Evolutionary conservation across 2,329 filamentous ascomycete species (phyloP).

Genomic region (Dactylonectria macrodidyma): DNA sequence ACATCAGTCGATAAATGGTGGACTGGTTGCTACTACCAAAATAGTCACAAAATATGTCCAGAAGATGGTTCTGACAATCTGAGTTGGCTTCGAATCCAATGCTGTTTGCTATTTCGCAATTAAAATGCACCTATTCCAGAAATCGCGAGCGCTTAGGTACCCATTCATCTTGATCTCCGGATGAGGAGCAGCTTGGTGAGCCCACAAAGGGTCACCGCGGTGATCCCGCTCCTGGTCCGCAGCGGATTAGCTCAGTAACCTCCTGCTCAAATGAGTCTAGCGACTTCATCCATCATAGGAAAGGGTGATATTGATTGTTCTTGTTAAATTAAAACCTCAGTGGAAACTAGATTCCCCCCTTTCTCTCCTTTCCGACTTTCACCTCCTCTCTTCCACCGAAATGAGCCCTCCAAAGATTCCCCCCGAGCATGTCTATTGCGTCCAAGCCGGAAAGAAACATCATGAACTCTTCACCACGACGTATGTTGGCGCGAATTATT

Average conservation of each 20-base stretch:
- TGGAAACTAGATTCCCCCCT: not conserved
- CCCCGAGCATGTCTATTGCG: no score
- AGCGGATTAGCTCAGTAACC: not conserved
- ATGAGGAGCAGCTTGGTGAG: not conserved
- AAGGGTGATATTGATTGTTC: not conserved
- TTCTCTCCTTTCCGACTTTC: not conserved
- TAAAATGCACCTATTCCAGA: not conserved
- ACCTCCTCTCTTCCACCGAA: not conserved
- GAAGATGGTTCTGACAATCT: not conserved
- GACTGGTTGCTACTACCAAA: not conserved
- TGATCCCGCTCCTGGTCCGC: not conserved
- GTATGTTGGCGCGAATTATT: no score
- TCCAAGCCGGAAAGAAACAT: no score
- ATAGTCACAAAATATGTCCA: not conserved
- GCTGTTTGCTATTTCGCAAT: not conserved
- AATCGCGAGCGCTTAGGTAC: not conserved
- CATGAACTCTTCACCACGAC: no score
- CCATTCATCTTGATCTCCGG: not conserved
- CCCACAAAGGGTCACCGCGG: not conserved
- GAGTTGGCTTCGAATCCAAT: not conserved
- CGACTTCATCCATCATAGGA: not conserved
- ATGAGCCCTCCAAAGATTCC: not conserved
- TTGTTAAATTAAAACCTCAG: not conserved
- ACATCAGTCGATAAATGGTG: not conserved
- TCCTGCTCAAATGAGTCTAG: not conserved